These are phyloP conservation scores for Fusarium nodosum DNA, from an alignment of 2,329 filamentous ascomycete genomes.

Conservation along the genomic window DNA sequence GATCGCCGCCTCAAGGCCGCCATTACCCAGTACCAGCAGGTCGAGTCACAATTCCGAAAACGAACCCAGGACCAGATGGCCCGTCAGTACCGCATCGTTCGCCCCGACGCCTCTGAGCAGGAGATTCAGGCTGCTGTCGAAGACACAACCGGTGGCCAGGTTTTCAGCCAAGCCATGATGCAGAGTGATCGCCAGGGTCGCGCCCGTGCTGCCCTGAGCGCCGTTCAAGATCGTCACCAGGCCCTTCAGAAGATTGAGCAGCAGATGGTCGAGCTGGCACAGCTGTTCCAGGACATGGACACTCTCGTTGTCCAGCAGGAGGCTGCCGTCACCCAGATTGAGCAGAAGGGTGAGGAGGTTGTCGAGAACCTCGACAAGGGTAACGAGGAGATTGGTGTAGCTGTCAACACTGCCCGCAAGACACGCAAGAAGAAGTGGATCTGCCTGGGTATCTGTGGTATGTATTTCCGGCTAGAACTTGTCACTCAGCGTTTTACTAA, in stretches of 20 bases:
- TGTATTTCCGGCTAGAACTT: conserved; percentile 44
- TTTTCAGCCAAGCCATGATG: conserved; percentile 90
- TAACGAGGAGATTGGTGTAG: conserved; percentile 85
- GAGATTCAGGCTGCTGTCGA: conserved; percentile 85
- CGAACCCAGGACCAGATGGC: conserved; percentile 86
- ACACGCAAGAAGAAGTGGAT: conserved; percentile 97
- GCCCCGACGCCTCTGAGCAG: conserved; percentile 81
- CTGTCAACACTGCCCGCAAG: conserved; percentile 83
- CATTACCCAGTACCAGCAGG: conserved; percentile 83
- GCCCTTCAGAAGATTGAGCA: conserved; percentile 93
- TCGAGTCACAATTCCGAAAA: conserved; percentile 84
- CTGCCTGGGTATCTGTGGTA: conserved; percentile 81
- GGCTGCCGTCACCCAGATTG: conserved; percentile 81
- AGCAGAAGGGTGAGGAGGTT: conserved; percentile 88
- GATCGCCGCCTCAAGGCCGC: conserved; percentile 84
- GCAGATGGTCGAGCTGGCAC: conserved; percentile 87
- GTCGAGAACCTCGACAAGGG: conserved; percentile 86
- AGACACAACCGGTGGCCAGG: conserved; percentile 77
- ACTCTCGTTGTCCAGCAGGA: conserved; percentile 89
- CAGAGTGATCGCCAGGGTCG: conserved; percentile 85
- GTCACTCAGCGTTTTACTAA: conserved; percentile 44
- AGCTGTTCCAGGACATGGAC: conserved; percentile 92
- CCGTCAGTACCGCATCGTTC: conserved; percentile 90
- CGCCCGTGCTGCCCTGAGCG: conserved; percentile 81
- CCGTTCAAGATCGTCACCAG: conserved; percentile 85